Evolutionary conservation across 192 early-diverging fungal genomes (phyloP).

Genomic region (Mortierella claussenii): DNA sequence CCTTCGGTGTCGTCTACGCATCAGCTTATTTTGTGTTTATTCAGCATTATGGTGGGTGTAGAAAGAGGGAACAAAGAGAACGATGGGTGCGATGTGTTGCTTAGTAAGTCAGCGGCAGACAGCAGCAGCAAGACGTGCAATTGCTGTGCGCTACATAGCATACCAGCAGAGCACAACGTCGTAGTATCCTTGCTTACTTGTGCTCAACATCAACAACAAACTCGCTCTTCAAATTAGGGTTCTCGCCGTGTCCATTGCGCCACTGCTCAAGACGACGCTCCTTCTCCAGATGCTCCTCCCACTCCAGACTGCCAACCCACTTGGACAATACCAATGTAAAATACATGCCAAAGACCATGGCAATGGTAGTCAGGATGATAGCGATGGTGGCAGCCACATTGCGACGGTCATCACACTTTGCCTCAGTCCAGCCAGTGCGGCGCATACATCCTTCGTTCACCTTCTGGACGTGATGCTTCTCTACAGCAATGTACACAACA

Average conservation of each 20-base stretch:
- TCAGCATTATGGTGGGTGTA: no score
- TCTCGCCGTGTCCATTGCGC: slow-evolving; percentile 30
- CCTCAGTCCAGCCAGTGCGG: not conserved
- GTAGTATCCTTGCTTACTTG: slow-evolving; percentile 2
- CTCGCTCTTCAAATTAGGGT: not conserved
- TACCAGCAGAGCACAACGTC: no score
- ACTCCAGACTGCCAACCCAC: slow-evolving; percentile 34
- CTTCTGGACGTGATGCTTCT: slow-evolving; percentile 21
- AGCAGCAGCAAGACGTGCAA: no score
- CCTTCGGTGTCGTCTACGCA: no score
- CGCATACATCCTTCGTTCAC: slow-evolving; percentile 19
- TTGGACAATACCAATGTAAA: slow-evolving; percentile 32
- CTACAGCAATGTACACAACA: slow-evolving; percentile 42
- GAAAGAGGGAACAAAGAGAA: no score
- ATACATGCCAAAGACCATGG: slow-evolving; percentile 23
- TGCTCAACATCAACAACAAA: not conserved
- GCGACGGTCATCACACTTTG: slow-evolving; percentile 19
- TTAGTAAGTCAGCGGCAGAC: no score
- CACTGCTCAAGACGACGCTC: slow-evolving; percentile 32
- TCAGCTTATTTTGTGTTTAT: no score
- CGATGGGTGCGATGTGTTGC: no score
- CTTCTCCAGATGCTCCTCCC: slow-evolving; percentile 34
- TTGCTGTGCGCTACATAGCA: no score
- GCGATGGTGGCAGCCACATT: slow-evolving; percentile 19
- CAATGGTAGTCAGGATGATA: slow-evolving; percentile 16